phyloP scores from a whole-genome alignment of 345 rosid species.

The Lumnitzera littorea region DNA sequence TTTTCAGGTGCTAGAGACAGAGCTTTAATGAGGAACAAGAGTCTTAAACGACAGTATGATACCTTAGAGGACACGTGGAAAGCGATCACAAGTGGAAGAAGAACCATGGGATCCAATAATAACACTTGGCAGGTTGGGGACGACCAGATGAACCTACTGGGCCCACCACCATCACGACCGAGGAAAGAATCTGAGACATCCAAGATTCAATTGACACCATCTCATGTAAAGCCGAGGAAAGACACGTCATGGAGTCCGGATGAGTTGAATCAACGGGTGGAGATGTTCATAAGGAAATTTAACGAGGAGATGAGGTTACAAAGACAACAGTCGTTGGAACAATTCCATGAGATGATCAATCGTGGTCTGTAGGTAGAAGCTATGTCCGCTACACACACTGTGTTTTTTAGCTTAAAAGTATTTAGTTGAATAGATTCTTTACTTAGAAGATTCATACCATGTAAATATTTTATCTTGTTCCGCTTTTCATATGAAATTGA shows the following conservation, averaged over 20 bases:
- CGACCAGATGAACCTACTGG: neutral
- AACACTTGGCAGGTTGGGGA: neutral
- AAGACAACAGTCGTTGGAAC: constrained; percentile 53
- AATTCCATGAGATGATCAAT: constrained; percentile 35
- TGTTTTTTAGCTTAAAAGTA: no score
- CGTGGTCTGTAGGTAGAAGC: neutral
- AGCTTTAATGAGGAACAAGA: neutral
- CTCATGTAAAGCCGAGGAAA: constrained; percentile 32
- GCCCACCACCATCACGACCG: neutral
- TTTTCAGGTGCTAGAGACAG: constrained; percentile 27
- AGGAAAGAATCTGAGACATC: constrained; percentile 50
- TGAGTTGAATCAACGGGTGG: constrained; percentile 69
- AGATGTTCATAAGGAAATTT: constrained; percentile 62
- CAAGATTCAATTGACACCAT: constrained; percentile 40
- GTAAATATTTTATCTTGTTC: no score
- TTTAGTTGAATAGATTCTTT: no score
- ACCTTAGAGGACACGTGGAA: constrained; percentile 73
- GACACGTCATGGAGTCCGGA: constrained; percentile 64
- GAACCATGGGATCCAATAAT: no score
- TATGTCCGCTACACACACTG: no score
- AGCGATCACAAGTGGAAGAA: constrained; percentile 45
- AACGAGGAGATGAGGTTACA: constrained; percentile 76
- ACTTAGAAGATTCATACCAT: no score
- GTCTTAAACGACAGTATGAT: constrained; percentile 19
- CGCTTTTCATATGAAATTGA: no score